These are phyloP conservation scores for Coniochaeta hoffmannii DNA, from an alignment of 2,329 filamentous ascomycete species.

Conservation along the genomic window DNA sequence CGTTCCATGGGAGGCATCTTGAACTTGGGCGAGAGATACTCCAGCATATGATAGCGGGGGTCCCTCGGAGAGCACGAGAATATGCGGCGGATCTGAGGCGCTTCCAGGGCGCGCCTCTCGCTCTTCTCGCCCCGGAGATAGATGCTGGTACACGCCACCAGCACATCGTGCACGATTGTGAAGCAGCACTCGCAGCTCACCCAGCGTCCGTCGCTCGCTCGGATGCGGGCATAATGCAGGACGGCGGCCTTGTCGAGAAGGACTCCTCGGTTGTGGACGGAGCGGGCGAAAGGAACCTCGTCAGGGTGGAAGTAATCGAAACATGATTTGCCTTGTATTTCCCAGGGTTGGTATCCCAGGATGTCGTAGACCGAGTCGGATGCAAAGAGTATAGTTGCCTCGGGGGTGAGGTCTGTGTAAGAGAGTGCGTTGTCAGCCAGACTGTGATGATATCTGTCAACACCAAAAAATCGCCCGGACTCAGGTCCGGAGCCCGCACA, in stretches of 20 bases:
- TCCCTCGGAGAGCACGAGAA: constrained; percentile 78
- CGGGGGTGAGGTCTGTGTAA: constrained; percentile 60
- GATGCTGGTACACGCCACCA: constrained; percentile 77
- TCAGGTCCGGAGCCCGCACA: neutral
- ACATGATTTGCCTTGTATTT: constrained; percentile 67
- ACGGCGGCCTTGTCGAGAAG: constrained; percentile 78
- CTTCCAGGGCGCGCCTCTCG: constrained; percentile 67
- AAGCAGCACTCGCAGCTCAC: constrained; percentile 83
- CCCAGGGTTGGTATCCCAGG: constrained; percentile 68
- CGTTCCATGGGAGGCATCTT: constrained; percentile 54
- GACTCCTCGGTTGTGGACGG: constrained; percentile 65
- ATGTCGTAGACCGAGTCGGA: constrained; percentile 81
- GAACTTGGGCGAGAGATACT: constrained; percentile 78
- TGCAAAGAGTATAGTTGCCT: constrained; percentile 74
- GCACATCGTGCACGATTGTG: constrained; percentile 78
- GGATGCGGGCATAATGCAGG: constrained; percentile 69
- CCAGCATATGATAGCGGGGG: constrained; percentile 83
- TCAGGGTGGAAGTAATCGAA: constrained; percentile 85
- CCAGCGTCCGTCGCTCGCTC: constrained; percentile 62
- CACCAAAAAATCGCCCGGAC: neutral
- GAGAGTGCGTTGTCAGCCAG: neutral
- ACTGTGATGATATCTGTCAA: too few species aligned
- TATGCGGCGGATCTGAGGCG: constrained; percentile 68
- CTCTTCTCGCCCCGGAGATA: constrained; percentile 64
- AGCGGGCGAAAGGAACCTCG: constrained; percentile 67